Evolutionary conservation across 371 early-diverging fungal species (phyloP).

Genomic region (Rhizomucor pusillus): DNA sequence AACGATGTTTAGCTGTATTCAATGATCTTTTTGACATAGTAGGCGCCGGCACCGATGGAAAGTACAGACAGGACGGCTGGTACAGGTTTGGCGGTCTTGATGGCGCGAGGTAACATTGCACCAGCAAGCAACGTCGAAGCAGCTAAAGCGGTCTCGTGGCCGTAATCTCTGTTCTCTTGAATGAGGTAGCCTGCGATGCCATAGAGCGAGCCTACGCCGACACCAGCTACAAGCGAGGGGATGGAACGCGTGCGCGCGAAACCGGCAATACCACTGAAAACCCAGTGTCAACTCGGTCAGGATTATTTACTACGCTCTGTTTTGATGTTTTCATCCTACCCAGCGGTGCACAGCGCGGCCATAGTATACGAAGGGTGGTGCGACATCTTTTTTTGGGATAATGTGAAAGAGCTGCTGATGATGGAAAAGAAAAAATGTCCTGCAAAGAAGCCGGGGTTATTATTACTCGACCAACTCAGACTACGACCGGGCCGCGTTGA

Average conservation of each 20-base stretch:
- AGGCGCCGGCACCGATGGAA: slow-evolving; percentile 41
- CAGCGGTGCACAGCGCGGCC: slow-evolving; percentile 35
- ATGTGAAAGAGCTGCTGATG: no score
- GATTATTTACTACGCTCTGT: slow-evolving; percentile 27
- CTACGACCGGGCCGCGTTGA: no score
- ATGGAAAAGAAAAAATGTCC: no score
- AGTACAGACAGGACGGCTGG: slow-evolving; percentile 37
- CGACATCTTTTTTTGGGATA: slow-evolving; percentile 11
- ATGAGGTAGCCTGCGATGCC: slow-evolving; percentile 60
- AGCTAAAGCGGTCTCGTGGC: slow-evolving; percentile 61
- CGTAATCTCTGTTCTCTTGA: slow-evolving; percentile 62
- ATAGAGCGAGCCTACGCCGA: slow-evolving; percentile 61
- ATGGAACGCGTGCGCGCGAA: slow-evolving; percentile 55
- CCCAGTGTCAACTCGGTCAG: slow-evolving; percentile 28
- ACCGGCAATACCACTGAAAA: slow-evolving; percentile 60
- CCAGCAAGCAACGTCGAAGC: slow-evolving; percentile 56
- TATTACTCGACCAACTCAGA: background rate
- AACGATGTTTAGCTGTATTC: slow-evolving; percentile 27
- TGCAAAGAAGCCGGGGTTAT: no score
- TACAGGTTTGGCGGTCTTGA: slow-evolving; percentile 47
- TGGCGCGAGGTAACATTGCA: slow-evolving; percentile 61
- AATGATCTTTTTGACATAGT: slow-evolving; percentile 50
- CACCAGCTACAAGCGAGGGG: slow-evolving; percentile 65
- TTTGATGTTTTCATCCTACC: slow-evolving; percentile 32
- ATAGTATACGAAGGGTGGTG: slow-evolving; percentile 48